phyloP scores from a whole-genome alignment of 2,329 filamentous ascomycete species.

The Hypomyces perniciosus region DNA sequence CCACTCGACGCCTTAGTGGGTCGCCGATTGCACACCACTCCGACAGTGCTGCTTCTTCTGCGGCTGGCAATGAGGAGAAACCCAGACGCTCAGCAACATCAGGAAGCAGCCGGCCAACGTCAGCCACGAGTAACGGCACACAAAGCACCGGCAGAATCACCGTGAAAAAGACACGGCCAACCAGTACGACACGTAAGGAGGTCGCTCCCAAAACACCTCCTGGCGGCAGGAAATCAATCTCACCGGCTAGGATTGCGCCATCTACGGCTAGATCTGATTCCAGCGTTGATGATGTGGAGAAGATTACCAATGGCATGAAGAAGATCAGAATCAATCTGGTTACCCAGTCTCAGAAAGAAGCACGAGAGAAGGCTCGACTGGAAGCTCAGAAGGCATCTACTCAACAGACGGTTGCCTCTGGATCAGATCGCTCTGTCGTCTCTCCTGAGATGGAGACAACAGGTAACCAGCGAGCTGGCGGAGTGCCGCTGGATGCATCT shows the following conservation, averaged over 20 bases:
- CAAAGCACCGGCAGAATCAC: constrained; percentile 37
- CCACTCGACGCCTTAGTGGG: constrained; percentile 45
- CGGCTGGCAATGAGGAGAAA: constrained; percentile 16
- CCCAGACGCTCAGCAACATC: constrained; percentile 11
- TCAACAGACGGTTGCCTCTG: not conserved
- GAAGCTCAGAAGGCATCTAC: constrained; percentile 18
- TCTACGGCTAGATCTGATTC: constrained; percentile 11
- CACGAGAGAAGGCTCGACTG: constrained; percentile 34
- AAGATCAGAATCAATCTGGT: constrained; percentile 58
- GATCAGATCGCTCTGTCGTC: not conserved
- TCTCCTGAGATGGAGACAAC: constrained; percentile 7
- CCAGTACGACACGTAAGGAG: constrained; percentile 40
- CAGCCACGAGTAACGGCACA: constrained; percentile 34
- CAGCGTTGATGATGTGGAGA: constrained; percentile 41
- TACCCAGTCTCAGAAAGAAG: constrained; percentile 53
- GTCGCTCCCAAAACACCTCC: constrained; percentile 26
- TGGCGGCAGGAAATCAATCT: constrained; percentile 31
- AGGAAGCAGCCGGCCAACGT: constrained; percentile 6
- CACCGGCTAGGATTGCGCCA: constrained; percentile 7
- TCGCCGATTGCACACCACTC: constrained; percentile 31
- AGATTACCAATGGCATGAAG: constrained; percentile 53
- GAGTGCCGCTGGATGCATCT: not conserved
- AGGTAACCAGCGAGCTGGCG: not conserved
- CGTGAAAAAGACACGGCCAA: constrained; percentile 55
- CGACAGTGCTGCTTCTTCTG: not conserved